Conservation (phyloP, 495 filamentous ascomycete genomes). For the Penicillium steckii region DNA sequence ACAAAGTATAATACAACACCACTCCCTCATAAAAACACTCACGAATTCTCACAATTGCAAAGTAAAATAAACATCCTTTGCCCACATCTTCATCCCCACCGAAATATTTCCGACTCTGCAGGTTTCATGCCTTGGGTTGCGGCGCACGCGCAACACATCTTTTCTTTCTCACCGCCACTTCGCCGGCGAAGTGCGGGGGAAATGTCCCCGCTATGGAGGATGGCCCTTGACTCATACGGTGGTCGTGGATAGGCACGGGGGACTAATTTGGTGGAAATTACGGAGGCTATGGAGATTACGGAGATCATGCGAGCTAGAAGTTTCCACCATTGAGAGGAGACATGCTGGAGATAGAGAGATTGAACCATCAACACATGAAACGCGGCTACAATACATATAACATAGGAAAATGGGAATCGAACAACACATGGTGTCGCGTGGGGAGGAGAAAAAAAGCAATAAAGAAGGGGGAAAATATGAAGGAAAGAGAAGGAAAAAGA, state of each 20-base stretch:
- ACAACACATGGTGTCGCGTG: slow-evolving; percentile 1
- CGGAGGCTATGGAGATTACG: not conserved
- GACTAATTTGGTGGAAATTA: not conserved
- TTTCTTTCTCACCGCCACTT: slow-evolving; percentile 31
- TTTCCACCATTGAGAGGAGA: not conserved
- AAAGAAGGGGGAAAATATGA: not conserved
- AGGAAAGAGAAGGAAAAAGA: too few relatives aligned
- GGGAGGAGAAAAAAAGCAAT: slow-evolving; percentile 7
- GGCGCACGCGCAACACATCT: slow-evolving; percentile 14
- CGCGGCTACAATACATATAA: slow-evolving; percentile 20
- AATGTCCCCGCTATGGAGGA: slow-evolving; percentile 15
- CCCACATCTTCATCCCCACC: not conserved
- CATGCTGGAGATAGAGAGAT: not conserved
- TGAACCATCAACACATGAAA: not conserved
- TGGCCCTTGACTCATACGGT: slow-evolving; percentile 6
- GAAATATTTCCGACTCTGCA: slow-evolving; percentile 1
- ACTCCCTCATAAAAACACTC: too few relatives aligned
- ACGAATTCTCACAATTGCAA: too few relatives aligned
- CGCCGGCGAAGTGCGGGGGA: slow-evolving; percentile 9
- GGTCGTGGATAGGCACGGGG: not conserved
- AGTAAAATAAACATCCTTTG: too few relatives aligned
- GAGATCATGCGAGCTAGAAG: not conserved
- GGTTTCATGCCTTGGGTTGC: slow-evolving; percentile 7
- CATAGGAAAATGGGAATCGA: slow-evolving; percentile 19
- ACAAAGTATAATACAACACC: too few relatives aligned